Percentiles rank a stretch among this genome's conserved stretches.
Conservation (phyloP, 2,329 filamentous ascomycete species). For the Aspergillus calidoustus region DNA sequence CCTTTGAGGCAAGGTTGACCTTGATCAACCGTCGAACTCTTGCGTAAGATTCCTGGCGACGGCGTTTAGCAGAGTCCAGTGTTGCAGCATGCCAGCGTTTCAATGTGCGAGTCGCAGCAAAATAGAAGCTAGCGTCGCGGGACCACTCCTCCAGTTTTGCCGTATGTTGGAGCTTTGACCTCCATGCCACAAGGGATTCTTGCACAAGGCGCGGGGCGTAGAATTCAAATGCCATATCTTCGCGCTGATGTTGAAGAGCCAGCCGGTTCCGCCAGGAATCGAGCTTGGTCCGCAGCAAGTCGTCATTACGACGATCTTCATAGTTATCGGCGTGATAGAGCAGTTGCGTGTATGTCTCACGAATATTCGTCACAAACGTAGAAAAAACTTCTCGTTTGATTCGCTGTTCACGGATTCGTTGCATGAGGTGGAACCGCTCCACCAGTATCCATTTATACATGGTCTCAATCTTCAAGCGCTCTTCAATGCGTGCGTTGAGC, state of each 20-base stretch:
- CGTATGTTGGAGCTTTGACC: conserved; percentile 45
- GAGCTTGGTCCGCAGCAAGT: conserved; percentile 42
- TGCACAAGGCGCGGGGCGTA: conserved; percentile 47
- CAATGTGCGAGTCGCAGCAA: conserved; percentile 54
- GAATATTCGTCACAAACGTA: conserved; percentile 45
- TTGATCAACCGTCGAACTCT: conserved; percentile 59
- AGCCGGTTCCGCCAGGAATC: conserved; percentile 44
- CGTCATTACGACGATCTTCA: conserved; percentile 37
- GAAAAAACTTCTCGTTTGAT: conserved; percentile 45
- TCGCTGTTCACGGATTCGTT: conserved; percentile 45
- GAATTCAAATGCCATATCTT: conserved; percentile 48
- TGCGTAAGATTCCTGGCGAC: conserved; percentile 61
- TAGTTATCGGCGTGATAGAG: conserved; percentile 43
- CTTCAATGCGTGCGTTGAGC: conserved; percentile 58
- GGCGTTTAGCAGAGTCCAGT: conserved; percentile 54
- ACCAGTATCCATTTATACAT: conserved; percentile 67
- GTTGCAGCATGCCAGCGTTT: conserved; percentile 58
- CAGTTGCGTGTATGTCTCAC: conserved; percentile 42
- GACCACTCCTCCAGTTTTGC: conserved; percentile 58
- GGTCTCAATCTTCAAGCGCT: conserved; percentile 59
- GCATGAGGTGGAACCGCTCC: conserved; percentile 47
- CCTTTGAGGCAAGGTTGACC: conserved; percentile 55
- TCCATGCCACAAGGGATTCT: conserved; percentile 47
- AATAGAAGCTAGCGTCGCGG: conserved; percentile 61
- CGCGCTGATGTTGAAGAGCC: conserved; percentile 44